Evolutionary conservation across 306 rosid genomes (phyloP), one percentile per base, ranked within the genome.

Genomic region (Casuarina equisetifolia): DNA sequence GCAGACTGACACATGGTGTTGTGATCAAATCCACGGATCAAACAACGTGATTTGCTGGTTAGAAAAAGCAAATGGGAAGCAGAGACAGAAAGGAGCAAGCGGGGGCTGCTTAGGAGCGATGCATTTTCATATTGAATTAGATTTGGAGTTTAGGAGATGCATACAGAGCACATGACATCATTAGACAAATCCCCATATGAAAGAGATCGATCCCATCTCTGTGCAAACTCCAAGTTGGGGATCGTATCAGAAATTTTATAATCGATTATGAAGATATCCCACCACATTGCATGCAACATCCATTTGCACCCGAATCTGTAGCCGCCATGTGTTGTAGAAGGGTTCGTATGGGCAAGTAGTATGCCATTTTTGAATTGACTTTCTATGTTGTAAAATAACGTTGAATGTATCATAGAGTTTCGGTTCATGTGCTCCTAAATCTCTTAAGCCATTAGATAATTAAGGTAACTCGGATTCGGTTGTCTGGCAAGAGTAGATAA

Each of bases 131-230:
- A 35, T 43, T 67, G 72, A 75, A 54, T 71, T 70, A 64, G 81
- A 79, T 83, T 82, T 76, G 85, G 76, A 73, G 94, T 58, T 78
- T 68, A 75, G 52, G 78, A 76, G 73, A 75, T 79, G 70, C 45
- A 50, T 76, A 77, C 85, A 72, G 68, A 55, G 80, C 93, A 89
- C 92, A 81, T 84, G 97, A 83, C 81, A 74, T 49, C 53, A 84
- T 46, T 74, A 83, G 84, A 82, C 85, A 86, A 25, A 25, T 25
- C 66, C 83, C 90, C 91, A 81, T 87, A 86, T 84, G 92, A 81
- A 76, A 76, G 75, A 78, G 92, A 89, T 89, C 88, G 91, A 87
- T 88, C 88, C 84, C 88, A 82, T 83, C 85, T 63, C 46, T 46
- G 67, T 71, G 48, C 74, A 63, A 59, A 50, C 75, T 83, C 82